These are phyloP conservation scores for Acanthamoeba lenticulata DNA, from an alignment of 208 protist genomes.

Conservation along the genomic window DNA sequence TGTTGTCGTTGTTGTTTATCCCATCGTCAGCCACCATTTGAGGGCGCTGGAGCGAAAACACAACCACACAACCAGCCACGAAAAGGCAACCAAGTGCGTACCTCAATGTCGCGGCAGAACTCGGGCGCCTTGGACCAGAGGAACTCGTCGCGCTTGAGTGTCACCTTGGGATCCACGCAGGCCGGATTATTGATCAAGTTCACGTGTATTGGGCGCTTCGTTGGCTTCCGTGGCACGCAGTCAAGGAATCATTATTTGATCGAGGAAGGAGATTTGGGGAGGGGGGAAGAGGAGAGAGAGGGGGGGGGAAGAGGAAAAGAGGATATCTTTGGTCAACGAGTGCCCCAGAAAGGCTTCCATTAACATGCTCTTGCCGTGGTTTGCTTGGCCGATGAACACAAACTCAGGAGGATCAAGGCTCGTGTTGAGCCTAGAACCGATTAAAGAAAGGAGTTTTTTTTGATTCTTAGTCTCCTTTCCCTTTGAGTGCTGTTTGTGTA, in stretches of 20 bases:
- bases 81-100: no score
- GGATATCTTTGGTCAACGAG: constrained; percentile 16
- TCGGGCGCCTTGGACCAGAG: constrained; percentile 21
- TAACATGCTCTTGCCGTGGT: constrained; percentile 48
- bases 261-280: background rate
- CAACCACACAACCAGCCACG: no score
- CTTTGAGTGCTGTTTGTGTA: no score
- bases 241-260: background rate
- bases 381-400: constrained; percentile 66
- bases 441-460: background rate
- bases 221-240: background rate
- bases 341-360: constrained; percentile 70
- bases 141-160: constrained; percentile 9
- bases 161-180: background rate
- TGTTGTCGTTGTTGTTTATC: background rate
- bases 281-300: background rate
- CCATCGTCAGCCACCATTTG: no score
- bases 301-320: background rate
- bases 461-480: no score
- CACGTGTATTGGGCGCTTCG: constrained; percentile 28
- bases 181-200: constrained; percentile 41
- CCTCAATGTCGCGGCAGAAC: constrained; percentile 24
- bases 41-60: no score
- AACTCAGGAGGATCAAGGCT: constrained; percentile 62
- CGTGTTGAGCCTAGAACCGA: constrained; percentile 35